phyloP scores from a whole-genome alignment of 2,329 filamentous ascomycete genomes.

The Aspergillus latus region DNA sequence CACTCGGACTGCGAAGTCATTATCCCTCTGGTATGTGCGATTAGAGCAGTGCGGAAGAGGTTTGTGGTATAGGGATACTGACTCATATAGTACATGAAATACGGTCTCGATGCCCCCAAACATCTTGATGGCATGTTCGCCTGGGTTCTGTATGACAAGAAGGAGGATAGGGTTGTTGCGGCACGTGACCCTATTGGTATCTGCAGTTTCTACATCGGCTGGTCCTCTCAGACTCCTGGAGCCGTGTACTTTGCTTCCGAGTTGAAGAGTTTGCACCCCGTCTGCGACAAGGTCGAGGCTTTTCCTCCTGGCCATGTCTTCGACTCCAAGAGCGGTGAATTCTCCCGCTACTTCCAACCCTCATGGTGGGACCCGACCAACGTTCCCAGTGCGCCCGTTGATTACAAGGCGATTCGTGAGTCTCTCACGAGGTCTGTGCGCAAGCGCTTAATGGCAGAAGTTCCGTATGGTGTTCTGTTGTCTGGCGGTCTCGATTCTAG shows the following conservation, averaged over 20 bases:
- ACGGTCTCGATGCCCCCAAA: constrained; percentile 88
- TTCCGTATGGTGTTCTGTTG: constrained; percentile 92
- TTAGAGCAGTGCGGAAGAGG: background rate
- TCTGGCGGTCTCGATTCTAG: constrained; percentile 96
- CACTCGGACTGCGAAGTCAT: constrained; percentile 98
- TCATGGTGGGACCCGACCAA: constrained; percentile 84
- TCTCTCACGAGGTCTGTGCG: constrained; percentile 87
- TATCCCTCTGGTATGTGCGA: constrained; percentile 76
- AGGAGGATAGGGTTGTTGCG: constrained; percentile 85
- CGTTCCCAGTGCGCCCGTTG: constrained; percentile 75
- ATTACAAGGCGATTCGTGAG: constrained; percentile 78
- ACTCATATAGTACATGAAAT: constrained; percentile 73
- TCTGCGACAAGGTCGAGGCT: constrained; percentile 91
- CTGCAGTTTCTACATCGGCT: constrained; percentile 95
- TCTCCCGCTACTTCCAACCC: constrained; percentile 86
- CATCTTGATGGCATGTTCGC: constrained; percentile 99
- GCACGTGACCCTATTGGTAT: constrained; percentile 96
- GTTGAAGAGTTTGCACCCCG: constrained; percentile 85
- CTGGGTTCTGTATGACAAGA: constrained; percentile 96
- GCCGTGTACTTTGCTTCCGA: constrained; percentile 96
- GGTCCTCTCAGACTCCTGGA: constrained; percentile 76
- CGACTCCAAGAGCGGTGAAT: constrained; percentile 84
- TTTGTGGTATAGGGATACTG: constrained; percentile 17
- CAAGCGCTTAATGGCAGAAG: constrained; percentile 98
- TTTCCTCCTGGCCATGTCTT: constrained; percentile 96